A percentile compares a stretch with the other conserved stretches of the same genome.
Conservation (phyloP, 805 yeast genomes). For the Wickerhamomyces canadensis region DNA sequence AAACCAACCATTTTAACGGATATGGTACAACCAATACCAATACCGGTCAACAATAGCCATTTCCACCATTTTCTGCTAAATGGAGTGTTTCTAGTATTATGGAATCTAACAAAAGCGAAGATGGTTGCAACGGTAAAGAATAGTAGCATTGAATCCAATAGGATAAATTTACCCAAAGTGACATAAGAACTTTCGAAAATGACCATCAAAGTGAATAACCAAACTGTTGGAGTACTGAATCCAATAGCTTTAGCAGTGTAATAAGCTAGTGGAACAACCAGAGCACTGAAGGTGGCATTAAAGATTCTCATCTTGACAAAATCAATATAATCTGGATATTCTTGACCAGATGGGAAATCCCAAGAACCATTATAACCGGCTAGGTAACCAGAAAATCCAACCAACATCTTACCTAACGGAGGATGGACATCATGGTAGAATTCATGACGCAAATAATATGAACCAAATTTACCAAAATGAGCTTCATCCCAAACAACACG, state of each 20-base stretch:
- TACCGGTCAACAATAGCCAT: conserved; percentile 83
- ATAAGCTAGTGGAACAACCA: conserved; percentile 84
- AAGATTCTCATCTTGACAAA: conserved; percentile 83
- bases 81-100: conserved; percentile 45
- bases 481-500: conserved; percentile 97
- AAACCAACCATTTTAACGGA: conserved; percentile 97
- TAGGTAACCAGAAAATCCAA: conserved; percentile 79
- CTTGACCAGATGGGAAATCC: conserved; percentile 78
- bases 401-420: conserved; percentile 90
- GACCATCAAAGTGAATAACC: conserved; percentile 78
- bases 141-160: conserved; percentile 86
- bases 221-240: conserved; percentile 61
- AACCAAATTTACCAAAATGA: conserved; percentile 95
- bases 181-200: conserved; percentile 77
- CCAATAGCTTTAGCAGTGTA: conserved; percentile 75
- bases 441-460: conserved; percentile 81
- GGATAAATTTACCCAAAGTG: conserved; percentile 81
- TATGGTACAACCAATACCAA: conserved; percentile 82
- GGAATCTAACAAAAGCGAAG: conserved; percentile 66
- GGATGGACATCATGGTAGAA: conserved; percentile 97
- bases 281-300: conserved; percentile 78
- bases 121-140: conserved; percentile 86
- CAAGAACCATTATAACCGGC: conserved; percentile 87
- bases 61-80: conserved; percentile 88
- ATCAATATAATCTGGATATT: conserved; percentile 72